phyloP scores from a whole-genome alignment of 768 basidiomycete genomes.

The Trametes coccinea region DNA sequence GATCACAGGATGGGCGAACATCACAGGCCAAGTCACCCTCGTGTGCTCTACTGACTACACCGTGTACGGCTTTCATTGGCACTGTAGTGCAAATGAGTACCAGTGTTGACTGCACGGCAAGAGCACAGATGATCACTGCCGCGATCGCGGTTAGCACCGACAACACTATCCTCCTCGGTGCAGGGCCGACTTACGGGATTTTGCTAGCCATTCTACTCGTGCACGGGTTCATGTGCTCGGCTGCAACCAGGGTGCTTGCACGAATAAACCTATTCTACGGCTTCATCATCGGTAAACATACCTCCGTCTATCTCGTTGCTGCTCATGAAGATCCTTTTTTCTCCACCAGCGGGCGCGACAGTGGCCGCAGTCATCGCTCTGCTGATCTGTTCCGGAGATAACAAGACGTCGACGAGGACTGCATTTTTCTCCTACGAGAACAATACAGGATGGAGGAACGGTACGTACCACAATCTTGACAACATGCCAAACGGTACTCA shows the following conservation, averaged over 20 bases:
- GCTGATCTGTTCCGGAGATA: constrained; percentile 54
- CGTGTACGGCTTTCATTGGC: constrained; percentile 36
- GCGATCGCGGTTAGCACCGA: constrained; percentile 62
- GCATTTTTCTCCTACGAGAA: constrained; percentile 73
- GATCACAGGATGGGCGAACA: constrained; percentile 73
- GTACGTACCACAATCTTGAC: constrained; percentile 37
- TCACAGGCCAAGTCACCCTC: constrained; percentile 67
- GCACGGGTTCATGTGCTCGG: constrained; percentile 71
- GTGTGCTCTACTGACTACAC: constrained; percentile 77
- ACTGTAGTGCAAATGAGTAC: neutral
- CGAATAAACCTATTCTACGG: constrained; percentile 69
- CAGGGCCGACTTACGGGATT: constrained; percentile 68
- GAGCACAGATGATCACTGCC: constrained; percentile 77
- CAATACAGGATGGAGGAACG: constrained; percentile 63
- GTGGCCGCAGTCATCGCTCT: constrained; percentile 62
- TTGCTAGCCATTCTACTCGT: constrained; percentile 58
- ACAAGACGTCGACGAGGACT: constrained; percentile 59
- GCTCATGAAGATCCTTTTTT: no score
- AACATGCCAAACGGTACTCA: neutral
- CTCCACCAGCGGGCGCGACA: constrained; percentile 54
- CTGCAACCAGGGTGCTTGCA: constrained; percentile 65
- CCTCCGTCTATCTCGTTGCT: constrained; percentile 2
- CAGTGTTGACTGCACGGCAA: constrained; percentile 16
- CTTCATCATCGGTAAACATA: constrained; percentile 49
- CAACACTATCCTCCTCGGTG: constrained; percentile 47